phyloP scores from a whole-genome alignment of 305 asterid genomes.

The Fraxinus velutina region DNA sequence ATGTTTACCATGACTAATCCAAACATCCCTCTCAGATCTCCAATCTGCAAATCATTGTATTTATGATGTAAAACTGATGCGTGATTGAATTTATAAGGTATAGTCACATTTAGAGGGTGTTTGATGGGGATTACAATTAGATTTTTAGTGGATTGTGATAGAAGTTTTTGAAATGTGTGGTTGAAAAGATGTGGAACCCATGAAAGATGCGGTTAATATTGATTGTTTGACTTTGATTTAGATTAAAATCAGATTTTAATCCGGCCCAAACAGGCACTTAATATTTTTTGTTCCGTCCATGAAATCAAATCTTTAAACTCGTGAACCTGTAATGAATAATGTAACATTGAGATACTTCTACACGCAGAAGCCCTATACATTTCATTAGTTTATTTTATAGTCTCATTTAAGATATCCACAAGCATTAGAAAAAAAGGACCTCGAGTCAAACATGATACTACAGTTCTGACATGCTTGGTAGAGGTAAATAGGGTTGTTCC shows the following conservation, averaged over 20 bases:
- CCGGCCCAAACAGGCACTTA: no score
- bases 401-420: neutral
- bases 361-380: neutral
- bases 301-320: neutral
- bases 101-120: neutral
- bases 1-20: slow-evolving; percentile 58
- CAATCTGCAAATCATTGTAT: slow-evolving; percentile 45
- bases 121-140: no score
- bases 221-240: no score
- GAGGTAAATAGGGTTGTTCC: neutral
- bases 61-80: neutral
- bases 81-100: neutral
- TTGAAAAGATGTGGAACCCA: no score
- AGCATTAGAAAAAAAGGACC: neutral
- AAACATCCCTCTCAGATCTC: slow-evolving; percentile 68
- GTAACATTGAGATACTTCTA: neutral
- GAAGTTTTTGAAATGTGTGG: no score
- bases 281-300: neutral
- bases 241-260: no score
- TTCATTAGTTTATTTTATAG: neutral
- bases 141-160: no score
- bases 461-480: neutral
- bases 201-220: no score
- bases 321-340: neutral
- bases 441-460: neutral